Evolutionary conservation across 352 stramenopile species (phyloP).

Genomic region (Globisporangium spinosum): DNA sequence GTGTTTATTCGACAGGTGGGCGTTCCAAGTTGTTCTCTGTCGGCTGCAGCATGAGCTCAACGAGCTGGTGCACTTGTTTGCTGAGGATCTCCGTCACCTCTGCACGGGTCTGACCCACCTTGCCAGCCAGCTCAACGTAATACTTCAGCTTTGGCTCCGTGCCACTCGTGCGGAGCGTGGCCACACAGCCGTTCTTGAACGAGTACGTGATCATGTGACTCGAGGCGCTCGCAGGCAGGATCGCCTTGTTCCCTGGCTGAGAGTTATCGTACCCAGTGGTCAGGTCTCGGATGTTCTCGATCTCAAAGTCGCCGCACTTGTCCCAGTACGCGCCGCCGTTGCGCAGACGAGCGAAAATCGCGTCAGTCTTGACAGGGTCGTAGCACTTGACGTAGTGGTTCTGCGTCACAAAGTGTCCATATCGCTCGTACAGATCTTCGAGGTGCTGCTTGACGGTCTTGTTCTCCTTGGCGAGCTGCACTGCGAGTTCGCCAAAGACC

Average conservation of each 20-base stretch:
- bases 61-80: slow-evolving; percentile 70
- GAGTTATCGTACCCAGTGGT: slow-evolving; percentile 87
- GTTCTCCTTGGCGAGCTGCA: slow-evolving; percentile 59
- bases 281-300: slow-evolving; percentile 83
- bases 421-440: slow-evolving; percentile 89
- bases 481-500: slow-evolving; percentile 90
- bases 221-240: slow-evolving; percentile 90
- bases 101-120: slow-evolving; percentile 56
- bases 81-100: slow-evolving; percentile 52
- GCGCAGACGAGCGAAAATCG: slow-evolving; percentile 91
- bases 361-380: slow-evolving; percentile 79
- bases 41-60: slow-evolving; percentile 81
- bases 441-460: slow-evolving; percentile 75
- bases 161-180: slow-evolving; percentile 96
- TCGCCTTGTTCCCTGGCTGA: slow-evolving; percentile 83
- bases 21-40: slow-evolving; percentile 74
- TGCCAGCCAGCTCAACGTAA: slow-evolving; percentile 93
- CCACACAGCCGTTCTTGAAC: slow-evolving; percentile 95
- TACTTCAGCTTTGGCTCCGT: slow-evolving; percentile 99
- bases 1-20: slow-evolving; percentile 25
- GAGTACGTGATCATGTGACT: slow-evolving; percentile 97
- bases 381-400: slow-evolving; percentile 98
- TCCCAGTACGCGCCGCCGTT: slow-evolving; percentile 88
- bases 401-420: slow-evolving; percentile 96
- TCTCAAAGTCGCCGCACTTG: slow-evolving; percentile 76